Percentiles rank a stretch among this genome's conserved stretches.
Evolutionary conservation across 2,329 filamentous ascomycete species (phyloP).

Genomic region (Botrytis hyacinthi): DNA sequence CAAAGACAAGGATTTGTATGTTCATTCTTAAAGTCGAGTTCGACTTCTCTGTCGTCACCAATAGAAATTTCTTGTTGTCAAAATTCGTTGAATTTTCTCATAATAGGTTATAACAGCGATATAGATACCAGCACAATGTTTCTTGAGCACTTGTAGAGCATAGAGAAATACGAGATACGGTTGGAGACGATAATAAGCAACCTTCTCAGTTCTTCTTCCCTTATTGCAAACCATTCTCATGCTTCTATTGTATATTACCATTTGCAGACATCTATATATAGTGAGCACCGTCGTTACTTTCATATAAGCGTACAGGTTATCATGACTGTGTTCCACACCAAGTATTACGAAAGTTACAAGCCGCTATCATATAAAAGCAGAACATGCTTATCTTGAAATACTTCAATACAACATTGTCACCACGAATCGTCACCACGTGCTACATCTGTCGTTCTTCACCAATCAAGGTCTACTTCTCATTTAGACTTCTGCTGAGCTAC

Average conservation of each 20-base stretch:
- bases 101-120: neutral
- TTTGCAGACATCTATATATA: neutral
- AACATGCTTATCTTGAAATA: neutral
- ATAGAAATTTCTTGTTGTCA: neutral
- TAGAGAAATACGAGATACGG: neutral
- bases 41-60: neutral
- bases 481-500: accelerated
- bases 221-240: accelerated
- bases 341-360: accelerated
- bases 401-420: accelerated
- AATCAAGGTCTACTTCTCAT: neutral
- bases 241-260: accelerated
- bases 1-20: accelerated
- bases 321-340: accelerated
- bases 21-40: accelerated
- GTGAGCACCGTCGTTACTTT: accelerated
- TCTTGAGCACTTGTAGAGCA: neutral
- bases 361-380: neutral
- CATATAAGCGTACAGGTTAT: accelerated
- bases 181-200: neutral
- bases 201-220: too few relatives aligned
- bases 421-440: too few relatives aligned
- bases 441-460: too few relatives aligned
- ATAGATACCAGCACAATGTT: accelerated
- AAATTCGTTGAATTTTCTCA: neutral